Base-by-base conservation (phyloP, 2,329 filamentous ascomycete species). In the Cercospora zeina region DNA sequence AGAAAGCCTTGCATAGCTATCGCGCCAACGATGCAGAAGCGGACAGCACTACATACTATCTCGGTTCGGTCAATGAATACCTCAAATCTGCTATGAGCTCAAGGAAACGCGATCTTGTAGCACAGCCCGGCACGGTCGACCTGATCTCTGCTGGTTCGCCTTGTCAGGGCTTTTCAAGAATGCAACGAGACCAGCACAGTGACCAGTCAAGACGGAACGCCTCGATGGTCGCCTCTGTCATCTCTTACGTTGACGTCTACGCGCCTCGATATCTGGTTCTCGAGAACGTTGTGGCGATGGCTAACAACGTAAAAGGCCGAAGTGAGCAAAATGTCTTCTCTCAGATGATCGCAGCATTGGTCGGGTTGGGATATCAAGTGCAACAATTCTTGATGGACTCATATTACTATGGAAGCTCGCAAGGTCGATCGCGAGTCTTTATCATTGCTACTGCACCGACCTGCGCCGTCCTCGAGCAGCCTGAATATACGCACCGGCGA, bases 311-410 rank as follows among this genome's bases (percentile, higher is more conserved):
- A n/a, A 69, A 70, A 10, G 51, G 49, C 8, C 56, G 61, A 0
- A 78, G 71, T 24, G 77, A 77, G 16, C 80, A 88, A 19, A 89
- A 90, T 62, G 84, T 90, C 0, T 86, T 93, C 56, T 87, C 86
- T 1, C 89, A 93, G 67, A 78, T 95, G 0, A 79, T 95, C 9
- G 89, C 88, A 65, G 82, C 86, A 0, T 76, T 95, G 0, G 87
- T 93, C 0, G 89, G 87, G 0, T 79, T 95, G 65, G 90, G 90
- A 0, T 96, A 95, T 67, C 90, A 96, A 70, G 79, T 86, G 0
- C 84, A 88, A 42, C 82, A 90, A 37, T 85, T 87, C 60, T 78
- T 88, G 0, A 78, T 90, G 19, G 89, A 92, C 66, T 83, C 89
- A 0, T 91, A 88, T 80, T 84, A 83, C 0, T 85, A 83, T 65